These are phyloP conservation scores for Phytophthora tentaculata DNA, from an alignment of 352 stramenopile genomes.

Conservation along the genomic window DNA sequence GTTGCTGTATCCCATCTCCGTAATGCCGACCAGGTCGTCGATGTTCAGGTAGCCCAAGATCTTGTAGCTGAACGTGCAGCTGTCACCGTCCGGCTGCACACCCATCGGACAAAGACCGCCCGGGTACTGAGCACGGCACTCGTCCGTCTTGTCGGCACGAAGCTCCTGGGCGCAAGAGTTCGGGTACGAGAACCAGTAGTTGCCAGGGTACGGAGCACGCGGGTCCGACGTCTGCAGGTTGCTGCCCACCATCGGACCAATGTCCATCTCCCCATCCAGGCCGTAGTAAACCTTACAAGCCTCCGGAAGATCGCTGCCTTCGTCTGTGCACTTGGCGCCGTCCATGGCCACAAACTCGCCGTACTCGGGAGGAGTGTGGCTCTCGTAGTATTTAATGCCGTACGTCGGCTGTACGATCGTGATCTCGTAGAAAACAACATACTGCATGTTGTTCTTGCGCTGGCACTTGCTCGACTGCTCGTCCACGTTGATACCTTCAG, in stretches of 20 bases:
- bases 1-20: slow-evolving; percentile 57
- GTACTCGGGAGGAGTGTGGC: slow-evolving; percentile 49
- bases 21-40: slow-evolving; percentile 75
- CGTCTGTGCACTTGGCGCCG: slow-evolving; percentile 56
- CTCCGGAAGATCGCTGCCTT: slow-evolving; percentile 38
- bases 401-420: slow-evolving; percentile 52
- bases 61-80: slow-evolving; percentile 70
- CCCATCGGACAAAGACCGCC: slow-evolving; percentile 54
- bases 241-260: slow-evolving; percentile 55
- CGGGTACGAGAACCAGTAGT: slow-evolving; percentile 85
- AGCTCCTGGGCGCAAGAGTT: slow-evolving; percentile 63
- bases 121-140: slow-evolving; percentile 43
- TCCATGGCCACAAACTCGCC: slow-evolving; percentile 66
- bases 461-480: slow-evolving; percentile 49
- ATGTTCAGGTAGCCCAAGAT: slow-evolving; percentile 64
- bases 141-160: slow-evolving; percentile 52
- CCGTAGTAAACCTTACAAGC: slow-evolving; percentile 62
- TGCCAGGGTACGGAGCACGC: slow-evolving; percentile 72
- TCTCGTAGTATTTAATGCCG: slow-evolving; percentile 57
- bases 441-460: slow-evolving; percentile 71
- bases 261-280: slow-evolving; percentile 42
- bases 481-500: slow-evolving; percentile 66
- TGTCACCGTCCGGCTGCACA: slow-evolving; percentile 52
- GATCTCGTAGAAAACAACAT: slow-evolving; percentile 70
- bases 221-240: slow-evolving; percentile 51